Base-by-base conservation (phyloP, 768 basidiomycete genomes). In the Termitomyces sp. region DNA sequence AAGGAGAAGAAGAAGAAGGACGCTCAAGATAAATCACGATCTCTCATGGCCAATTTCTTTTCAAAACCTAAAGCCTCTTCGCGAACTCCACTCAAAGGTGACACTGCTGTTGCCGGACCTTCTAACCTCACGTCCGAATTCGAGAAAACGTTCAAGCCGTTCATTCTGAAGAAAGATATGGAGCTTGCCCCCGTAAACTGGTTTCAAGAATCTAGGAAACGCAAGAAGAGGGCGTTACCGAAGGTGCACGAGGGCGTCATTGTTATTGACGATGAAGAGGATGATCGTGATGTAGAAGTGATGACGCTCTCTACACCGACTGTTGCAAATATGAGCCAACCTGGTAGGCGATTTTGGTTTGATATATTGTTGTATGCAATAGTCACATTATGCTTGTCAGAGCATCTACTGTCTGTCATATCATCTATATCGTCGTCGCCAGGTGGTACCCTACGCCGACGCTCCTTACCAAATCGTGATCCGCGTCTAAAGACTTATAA, bases 11-110 rank as follows among this genome's bases (percentile, higher is more conserved):
- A 84, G 68, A 81, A 81, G 60, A 82, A 84, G 57, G 85, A 88
- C 62, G 82, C 83, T 3, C 82, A 87, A 52, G 80, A 82, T 54
- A 92, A 84, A 70, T 90, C 91, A 4, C 81, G 85, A 32, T 86
- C 84, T 8, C 71, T 91, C 13, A 85, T 96, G 84, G 79, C 82
- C 0, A 88, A 73, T 66, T 94, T 93, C 74, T 92, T 94, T 68
- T 76, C 79, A 32, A 91, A 90, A 66, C 68, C 81, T 9, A 83
- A 82, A n/a, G 45, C 71, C 14, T 60, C 66, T n/a, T 43, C 60
- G 36, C 55, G 61, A 54, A 59, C 57, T 47, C 65, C 64, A 43
- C 65, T 60, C 41, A 60, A 61, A 22, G 69, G 65, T 14, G 63
- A 67, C 1, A 64, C 66, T 36, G 66, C 71, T 9, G 68, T 69